A percentile compares a stretch with the other conserved stretches of the same genome.
Evolutionary conservation across 768 basidiomycete species (phyloP).

Genomic region (Lactarius tabidus): DNA sequence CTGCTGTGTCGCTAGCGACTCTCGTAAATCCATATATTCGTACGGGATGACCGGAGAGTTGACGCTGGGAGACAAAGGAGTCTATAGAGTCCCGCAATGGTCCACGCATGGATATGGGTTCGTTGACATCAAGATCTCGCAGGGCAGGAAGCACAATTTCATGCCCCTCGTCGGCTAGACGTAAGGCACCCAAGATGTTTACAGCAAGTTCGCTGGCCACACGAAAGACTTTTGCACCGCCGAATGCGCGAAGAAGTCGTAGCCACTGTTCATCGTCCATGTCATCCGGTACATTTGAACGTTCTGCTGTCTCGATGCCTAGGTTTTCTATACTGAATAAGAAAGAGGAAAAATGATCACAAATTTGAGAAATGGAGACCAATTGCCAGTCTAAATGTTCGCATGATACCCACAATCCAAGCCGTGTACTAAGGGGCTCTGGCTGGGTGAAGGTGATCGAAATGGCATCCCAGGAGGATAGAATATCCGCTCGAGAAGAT

Average conservation of each 20-base stretch:
- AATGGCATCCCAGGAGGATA: background rate
- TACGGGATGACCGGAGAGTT: background rate
- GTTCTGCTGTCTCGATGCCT: background rate
- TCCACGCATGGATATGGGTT: background rate
- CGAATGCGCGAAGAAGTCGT: background rate
- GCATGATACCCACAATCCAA: background rate
- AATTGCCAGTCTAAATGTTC: too few species aligned
- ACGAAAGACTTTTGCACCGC: background rate
- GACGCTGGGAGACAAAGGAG: background rate
- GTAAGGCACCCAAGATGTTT: background rate
- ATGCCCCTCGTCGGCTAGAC: background rate
- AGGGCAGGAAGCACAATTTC: background rate
- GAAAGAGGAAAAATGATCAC: background rate
- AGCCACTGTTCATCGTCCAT: background rate
- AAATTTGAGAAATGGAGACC: background rate
- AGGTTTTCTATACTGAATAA: background rate
- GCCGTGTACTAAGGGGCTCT: background rate
- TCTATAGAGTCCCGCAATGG: background rate
- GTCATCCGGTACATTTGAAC: background rate
- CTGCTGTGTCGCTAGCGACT: slow-evolving; percentile 24
- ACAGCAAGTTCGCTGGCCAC: background rate
- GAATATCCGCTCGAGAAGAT: background rate
- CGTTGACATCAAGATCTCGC: background rate
- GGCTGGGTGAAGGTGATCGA: background rate
- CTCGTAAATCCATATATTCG: background rate